Conservation (phyloP, 495 filamentous ascomycete species). For the Aspergillus bertholletiae region DNA sequence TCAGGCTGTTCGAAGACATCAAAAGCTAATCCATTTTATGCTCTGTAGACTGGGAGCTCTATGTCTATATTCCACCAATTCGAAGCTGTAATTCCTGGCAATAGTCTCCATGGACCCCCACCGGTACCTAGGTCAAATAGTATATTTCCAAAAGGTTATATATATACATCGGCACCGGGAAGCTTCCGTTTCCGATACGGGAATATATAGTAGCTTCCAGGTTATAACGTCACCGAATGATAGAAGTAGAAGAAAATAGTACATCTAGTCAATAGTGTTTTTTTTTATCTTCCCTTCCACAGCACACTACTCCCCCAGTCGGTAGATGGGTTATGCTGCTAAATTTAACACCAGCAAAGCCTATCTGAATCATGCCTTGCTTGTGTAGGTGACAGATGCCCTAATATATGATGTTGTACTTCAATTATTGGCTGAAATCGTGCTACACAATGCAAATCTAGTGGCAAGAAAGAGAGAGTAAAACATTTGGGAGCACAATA, state of each 20-base stretch:
- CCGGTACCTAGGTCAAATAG: no score
- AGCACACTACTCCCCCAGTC: no score
- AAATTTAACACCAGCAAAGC: not conserved
- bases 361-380: not conserved
- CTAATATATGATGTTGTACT: not conserved
- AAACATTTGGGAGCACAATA: not conserved
- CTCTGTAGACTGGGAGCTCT: no score
- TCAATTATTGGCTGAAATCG: not conserved
- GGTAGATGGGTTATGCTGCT: not conserved
- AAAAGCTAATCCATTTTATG: not conserved
- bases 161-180: no score
- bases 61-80: no score
- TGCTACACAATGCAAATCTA: not conserved
- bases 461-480: not conserved
- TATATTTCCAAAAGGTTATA: no score
- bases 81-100: no score
- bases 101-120: no score
- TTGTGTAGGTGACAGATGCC: not conserved
- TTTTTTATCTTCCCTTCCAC: no score
- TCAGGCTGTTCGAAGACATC: not conserved
- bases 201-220: no score
- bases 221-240: no score
- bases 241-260: not conserved
- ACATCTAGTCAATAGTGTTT: not conserved
- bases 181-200: no score